A percentile compares a stretch with the other conserved stretches of the same genome.
These are phyloP conservation scores for Neurospora sp. DNA, from an alignment of 495 filamentous ascomycete genomes.

Conservation along the genomic window DNA sequence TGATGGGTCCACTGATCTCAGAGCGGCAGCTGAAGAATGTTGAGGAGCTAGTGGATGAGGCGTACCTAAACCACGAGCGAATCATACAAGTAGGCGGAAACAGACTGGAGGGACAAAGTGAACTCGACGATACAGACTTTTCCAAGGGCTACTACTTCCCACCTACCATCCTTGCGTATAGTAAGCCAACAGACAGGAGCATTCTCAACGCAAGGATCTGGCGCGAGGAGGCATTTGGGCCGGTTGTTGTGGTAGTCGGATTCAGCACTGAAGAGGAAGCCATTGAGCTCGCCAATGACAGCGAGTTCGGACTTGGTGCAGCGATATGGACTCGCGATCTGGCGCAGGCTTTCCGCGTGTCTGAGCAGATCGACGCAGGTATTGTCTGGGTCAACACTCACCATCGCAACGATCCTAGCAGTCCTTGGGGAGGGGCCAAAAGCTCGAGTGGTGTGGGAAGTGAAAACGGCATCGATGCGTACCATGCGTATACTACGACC, in stretches of 20 bases:
- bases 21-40: conserved; percentile 27
- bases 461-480: conserved; percentile 49
- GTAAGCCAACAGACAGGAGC: conserved; percentile 7
- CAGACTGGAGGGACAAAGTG: conserved; percentile 19
- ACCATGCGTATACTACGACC: conserved; percentile 45
- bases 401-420: conserved; percentile 51
- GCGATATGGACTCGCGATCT: conserved; percentile 51
- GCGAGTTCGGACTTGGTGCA: conserved; percentile 41
- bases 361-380: conserved; percentile 45
- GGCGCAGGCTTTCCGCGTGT: conserved; percentile 46
- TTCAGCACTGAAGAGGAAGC: conserved; percentile 41
- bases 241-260: conserved; percentile 37
- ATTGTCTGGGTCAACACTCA: conserved; percentile 57
- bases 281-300: conserved; percentile 38
- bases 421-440: conserved; percentile 48
- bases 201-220: conserved; percentile 21
- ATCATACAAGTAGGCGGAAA: conserved; percentile 28
- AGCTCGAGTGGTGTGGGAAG: conserved; percentile 44
- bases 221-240: conserved; percentile 41
- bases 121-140: conserved; percentile 25
- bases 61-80: conserved; percentile 5
- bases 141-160: conserved; percentile 48
- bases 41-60: conserved; percentile 27
- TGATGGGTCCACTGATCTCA: conserved; percentile 36
- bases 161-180: conserved; percentile 42